These are phyloP conservation scores for Xylariaceae sp. DNA, from an alignment of 2,329 filamentous ascomycete species.

Conservation along the genomic window DNA sequence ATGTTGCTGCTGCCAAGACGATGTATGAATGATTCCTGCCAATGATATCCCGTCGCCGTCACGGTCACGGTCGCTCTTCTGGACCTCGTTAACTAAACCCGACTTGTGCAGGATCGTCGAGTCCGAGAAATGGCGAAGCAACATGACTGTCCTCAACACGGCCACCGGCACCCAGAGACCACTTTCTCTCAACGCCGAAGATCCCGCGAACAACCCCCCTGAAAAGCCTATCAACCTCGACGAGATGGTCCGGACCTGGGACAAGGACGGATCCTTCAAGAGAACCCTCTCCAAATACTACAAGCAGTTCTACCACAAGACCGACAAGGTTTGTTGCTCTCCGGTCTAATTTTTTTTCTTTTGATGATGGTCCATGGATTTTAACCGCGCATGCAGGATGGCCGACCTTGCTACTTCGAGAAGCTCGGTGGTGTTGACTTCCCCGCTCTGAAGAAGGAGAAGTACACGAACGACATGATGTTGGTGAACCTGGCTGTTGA, in stretches of 20 bases:
- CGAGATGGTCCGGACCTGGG: conserved; percentile 61
- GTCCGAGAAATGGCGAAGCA: conserved; percentile 82
- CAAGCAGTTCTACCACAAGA: conserved; percentile 99
- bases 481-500: conserved; percentile 92
- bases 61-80: neutral
- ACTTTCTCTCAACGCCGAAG: conserved; percentile 8
- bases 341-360: neutral
- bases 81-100: neutral
- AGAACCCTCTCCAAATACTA: conserved; percentile 82
- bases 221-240: conserved; percentile 49
- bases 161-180: conserved; percentile 48
- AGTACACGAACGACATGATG: conserved; percentile 86
- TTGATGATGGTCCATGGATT: neutral
- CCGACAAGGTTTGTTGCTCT: conserved; percentile 58
- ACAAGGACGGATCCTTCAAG: conserved; percentile 62
- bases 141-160: conserved; percentile 74
- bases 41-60: neutral
- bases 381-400: conserved; percentile 58
- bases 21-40: conserved; percentile 56
- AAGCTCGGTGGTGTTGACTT: conserved; percentile 92
- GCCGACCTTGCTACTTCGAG: conserved; percentile 95
- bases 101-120: conserved; percentile 68
- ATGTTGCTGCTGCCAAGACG: conserved; percentile 73
- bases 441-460: conserved; percentile 79
- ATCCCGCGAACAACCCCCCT: conserved; percentile 16